Percentiles rank a stretch among this genome's conserved stretches.
These are phyloP conservation scores for Colletotrichum sp. DNA, from an alignment of 2,329 filamentous ascomycete species.

Conservation along the genomic window DNA sequence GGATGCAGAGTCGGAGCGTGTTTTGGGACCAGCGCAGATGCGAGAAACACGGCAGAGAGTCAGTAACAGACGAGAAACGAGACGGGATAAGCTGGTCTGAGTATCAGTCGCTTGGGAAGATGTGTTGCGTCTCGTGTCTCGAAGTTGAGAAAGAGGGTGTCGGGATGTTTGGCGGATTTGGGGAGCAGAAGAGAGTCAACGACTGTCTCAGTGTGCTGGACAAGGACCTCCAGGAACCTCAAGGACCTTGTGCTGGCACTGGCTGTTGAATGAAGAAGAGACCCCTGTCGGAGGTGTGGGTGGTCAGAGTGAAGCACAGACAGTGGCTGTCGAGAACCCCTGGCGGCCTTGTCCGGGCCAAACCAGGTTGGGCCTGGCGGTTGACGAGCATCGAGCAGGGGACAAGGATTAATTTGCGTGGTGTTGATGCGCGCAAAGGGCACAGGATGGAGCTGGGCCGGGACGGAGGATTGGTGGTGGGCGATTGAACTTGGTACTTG, in stretches of 20 bases:
- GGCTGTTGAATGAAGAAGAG: conserved; percentile 3
- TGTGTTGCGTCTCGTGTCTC: conserved; percentile 20
- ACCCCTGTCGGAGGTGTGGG: conserved; percentile 16
- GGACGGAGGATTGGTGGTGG: background rate
- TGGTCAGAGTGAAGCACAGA: conserved; percentile 21
- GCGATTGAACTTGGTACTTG: background rate
- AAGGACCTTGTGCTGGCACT: background rate
- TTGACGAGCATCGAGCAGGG: conserved; percentile 19
- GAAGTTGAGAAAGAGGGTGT: conserved; percentile 20
- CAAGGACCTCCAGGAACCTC: background rate
- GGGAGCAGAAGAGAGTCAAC: background rate
- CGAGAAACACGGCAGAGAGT: conserved; percentile 4
- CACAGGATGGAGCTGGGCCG: background rate
- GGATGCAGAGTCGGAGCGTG: conserved; percentile 18
- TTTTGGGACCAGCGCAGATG: conserved; percentile 16
- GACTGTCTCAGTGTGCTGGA: background rate
- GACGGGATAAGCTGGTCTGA: conserved; percentile 20
- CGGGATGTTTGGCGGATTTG: conserved; percentile 13
- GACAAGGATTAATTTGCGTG: background rate
- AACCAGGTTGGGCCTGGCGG: conserved; percentile 18
- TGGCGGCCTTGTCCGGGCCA: conserved; percentile 15
- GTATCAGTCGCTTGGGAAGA: conserved; percentile 13
- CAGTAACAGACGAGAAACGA: conserved; percentile 4
- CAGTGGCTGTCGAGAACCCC: conserved; percentile 19
- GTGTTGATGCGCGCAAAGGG: background rate